Base-by-base conservation (phyloP, 2,329 filamentous ascomycete species). In the Aspergillus eucalypticola region DNA sequence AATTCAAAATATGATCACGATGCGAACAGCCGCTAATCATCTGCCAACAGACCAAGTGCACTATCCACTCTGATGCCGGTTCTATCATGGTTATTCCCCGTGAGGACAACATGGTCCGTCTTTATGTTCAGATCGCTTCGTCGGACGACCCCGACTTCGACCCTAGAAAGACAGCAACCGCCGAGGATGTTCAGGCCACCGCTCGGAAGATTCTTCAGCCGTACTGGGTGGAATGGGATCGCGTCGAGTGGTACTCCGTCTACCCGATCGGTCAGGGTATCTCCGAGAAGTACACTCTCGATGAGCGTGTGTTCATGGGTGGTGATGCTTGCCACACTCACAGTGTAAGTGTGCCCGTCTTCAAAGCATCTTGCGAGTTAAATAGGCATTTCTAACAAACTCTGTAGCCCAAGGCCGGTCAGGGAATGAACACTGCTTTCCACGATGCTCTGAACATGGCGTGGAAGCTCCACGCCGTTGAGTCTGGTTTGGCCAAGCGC, bases 391-490 rank as follows among this genome's bases (percentile, higher is more conserved):
- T 32, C 64, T 67, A 62, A 69, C 29, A 44, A 19, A 27, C 54
- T 1, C 21, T 59, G 19, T 71, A 79, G 58, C 86, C 86, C 57
- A 88, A 88, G 74, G 86, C 86, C 13, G 86, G 86, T 15, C 86
- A 88, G 68, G 86, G 86, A 59, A 88, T 85, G 83, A 85, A 85
- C 77, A 85, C 84, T 64, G 81, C 85, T 21, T 84, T 84, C 76
- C 75, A 83, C 51, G 81, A 83, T 69, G 92, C 92, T 0, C 86
- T 92, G 61, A 98, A 97, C 75, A 82, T 98, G 42, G 93, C 93
- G 7, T 98, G 93, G 93, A 98, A 98, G 80, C 90, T 97, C 54
- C 93, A 96, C 73, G 88, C 90, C 38, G 94, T 97, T 8, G 92
- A 96, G 73, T 83, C 84, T 25, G 92, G 92, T 11, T 91, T 96